A percentile compares a stretch with the other conserved stretches of the same genome.
phyloP scores from a whole-genome alignment of 306 rosid species.

The Cotoneaster glaucophyllus region DNA sequence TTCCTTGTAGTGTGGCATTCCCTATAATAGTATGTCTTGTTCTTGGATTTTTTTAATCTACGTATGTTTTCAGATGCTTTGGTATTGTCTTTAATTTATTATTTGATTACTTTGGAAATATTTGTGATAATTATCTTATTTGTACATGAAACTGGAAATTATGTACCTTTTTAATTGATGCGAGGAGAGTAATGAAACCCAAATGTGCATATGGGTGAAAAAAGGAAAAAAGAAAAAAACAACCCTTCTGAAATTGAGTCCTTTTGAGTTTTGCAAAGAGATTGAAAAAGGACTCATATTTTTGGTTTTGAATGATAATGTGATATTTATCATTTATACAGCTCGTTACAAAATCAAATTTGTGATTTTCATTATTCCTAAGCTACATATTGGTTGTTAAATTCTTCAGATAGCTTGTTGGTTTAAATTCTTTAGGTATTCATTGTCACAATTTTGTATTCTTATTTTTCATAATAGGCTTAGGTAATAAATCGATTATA shows the following conservation, averaged over 20 bases:
- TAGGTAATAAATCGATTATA: too few species aligned
- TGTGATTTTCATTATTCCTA: neutral
- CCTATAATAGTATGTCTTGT: conserved; percentile 43
- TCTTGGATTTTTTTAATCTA: neutral
- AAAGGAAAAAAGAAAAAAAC: too few species aligned
- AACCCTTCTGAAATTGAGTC: neutral
- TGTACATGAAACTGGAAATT: neutral
- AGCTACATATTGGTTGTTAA: neutral
- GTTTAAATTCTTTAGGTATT: conserved; percentile 38
- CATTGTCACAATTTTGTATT: too few species aligned
- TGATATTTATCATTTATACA: neutral
- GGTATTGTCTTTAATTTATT: neutral
- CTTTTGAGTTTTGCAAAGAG: neutral
- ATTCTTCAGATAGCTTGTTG: neutral
- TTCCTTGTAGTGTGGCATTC: conserved; percentile 75
- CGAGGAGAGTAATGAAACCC: neutral
- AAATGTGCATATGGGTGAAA: neutral
- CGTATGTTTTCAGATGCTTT: neutral
- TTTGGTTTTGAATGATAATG: neutral
- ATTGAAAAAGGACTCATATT: neutral
- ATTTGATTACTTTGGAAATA: neutral
- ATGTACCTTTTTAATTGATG: too few species aligned
- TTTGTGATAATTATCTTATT: neutral
- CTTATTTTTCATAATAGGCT: too few species aligned
- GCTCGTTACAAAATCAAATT: neutral